Conservation (phyloP, 1,284 basidiomycete species). For the Sutorius eximius region DNA sequence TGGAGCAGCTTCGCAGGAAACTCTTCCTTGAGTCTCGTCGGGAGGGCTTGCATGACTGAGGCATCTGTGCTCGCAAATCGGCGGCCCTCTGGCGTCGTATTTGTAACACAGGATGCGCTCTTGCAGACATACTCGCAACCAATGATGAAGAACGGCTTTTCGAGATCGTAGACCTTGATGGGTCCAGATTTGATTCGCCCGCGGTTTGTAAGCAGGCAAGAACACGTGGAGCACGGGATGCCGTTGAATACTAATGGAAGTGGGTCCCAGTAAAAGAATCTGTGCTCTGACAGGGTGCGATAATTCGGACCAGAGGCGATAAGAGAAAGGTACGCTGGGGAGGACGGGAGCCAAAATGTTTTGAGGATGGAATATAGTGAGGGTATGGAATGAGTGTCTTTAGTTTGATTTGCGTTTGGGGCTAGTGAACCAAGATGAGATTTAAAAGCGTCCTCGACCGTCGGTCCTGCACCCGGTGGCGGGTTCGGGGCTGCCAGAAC, state of each 20-base stretch:
- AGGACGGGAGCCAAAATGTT: slow-evolving; percentile 77
- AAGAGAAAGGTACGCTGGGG: slow-evolving; percentile 69
- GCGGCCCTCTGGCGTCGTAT: slow-evolving; percentile 49
- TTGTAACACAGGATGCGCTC: slow-evolving; percentile 43
- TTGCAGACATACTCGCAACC: slow-evolving; percentile 74
- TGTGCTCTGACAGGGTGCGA: slow-evolving; percentile 65
- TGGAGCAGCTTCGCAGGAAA: slow-evolving; percentile 63
- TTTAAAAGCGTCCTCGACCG: slow-evolving; percentile 70
- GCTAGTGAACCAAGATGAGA: slow-evolving; percentile 64
- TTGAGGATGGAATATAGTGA: slow-evolving; percentile 69
- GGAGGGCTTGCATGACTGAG: slow-evolving; percentile 65
- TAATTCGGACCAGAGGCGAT: slow-evolving; percentile 68
- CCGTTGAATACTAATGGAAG: slow-evolving; percentile 75
- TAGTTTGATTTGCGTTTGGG: slow-evolving; percentile 40
- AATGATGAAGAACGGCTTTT: slow-evolving; percentile 74
- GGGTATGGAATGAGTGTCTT: slow-evolving; percentile 52
- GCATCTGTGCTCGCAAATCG: slow-evolving; percentile 68
- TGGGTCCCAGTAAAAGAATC: slow-evolving; percentile 78
- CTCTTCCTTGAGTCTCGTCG: slow-evolving; percentile 63
- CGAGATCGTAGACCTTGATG: slow-evolving; percentile 71
- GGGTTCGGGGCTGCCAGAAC: slow-evolving; percentile 59
- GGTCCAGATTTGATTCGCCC: slow-evolving; percentile 71
- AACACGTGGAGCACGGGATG: slow-evolving; percentile 64
- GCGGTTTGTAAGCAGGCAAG: slow-evolving; percentile 54
- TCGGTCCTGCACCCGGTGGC: slow-evolving; percentile 52